Base-by-base conservation (phyloP, 208 protist species). In the Trypanosoma boissoni region DNA sequence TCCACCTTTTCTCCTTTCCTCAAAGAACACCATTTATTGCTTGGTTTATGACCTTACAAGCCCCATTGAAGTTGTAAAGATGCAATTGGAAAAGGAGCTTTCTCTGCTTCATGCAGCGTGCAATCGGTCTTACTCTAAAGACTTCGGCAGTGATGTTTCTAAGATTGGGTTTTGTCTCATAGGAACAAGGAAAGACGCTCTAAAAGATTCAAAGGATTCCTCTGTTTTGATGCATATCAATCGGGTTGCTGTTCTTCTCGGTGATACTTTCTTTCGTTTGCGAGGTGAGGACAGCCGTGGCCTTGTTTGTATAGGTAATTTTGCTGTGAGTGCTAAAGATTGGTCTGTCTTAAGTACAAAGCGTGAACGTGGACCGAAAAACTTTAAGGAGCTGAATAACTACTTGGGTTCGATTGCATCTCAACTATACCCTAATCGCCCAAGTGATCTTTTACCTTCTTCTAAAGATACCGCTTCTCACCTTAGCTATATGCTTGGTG, bases 321-420 rank as follows among this genome's bases (percentile, higher is more conserved):
- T 62, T 56, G 64, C 64, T 20, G 44, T 63, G n/a, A 62, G 53
- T 26, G 44, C 53, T 14, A 58, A 57, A 44, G 64, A 70, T 44
- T 70, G 64, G 64, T 58, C 64, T 16, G 64, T 70, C 9, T 14
- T 63, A 24, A 70, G 64, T 50, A 70, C 44, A 36, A 70, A 70
- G 31, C 14, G 21, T n/a, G 54, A 70, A 24, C 51, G 53, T n/a
- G 64, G 64, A 34, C 53, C 64, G 41, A 58, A 57, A 36, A 62
- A 41, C 31, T 70, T 70, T 62, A 59, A 62, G 20, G 64, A 70
- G 20, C 27, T 70, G 24, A 53, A 27, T 23, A 46, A 49, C 27
- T 62, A 39, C 43, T 52, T 70, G 24, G 64, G 51, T 23, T 53
- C 50, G 26, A 57, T 61, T 42, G 56, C 46, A 29, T 57, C 51